phyloP scores from a whole-genome alignment of 1,139 yeast species.

The Pichia inconspicua region DNA sequence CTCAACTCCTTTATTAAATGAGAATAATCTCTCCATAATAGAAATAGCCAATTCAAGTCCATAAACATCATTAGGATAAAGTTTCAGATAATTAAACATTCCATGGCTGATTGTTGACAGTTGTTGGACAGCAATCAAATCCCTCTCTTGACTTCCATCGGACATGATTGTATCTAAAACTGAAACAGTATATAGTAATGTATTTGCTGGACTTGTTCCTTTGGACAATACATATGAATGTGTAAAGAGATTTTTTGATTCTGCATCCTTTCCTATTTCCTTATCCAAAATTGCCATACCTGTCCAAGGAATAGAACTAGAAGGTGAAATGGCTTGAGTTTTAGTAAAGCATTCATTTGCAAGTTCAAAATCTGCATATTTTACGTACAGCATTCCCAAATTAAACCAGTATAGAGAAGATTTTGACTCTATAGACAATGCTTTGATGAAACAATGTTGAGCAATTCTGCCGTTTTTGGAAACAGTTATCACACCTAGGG shows the following conservation, averaged over 20 bases:
- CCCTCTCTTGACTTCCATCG: slow-evolving; percentile 34
- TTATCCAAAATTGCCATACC: slow-evolving; percentile 73
- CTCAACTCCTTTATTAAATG: slow-evolving; percentile 46
- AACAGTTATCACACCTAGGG: slow-evolving; percentile 56
- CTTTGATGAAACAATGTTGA: slow-evolving; percentile 89
- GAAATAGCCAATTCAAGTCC: slow-evolving; percentile 55
- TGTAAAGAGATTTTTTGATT: slow-evolving; percentile 53
- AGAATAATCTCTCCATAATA: slow-evolving; percentile 65
- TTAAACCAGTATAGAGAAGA: slow-evolving; percentile 74
- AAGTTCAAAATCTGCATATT: slow-evolving; percentile 59
- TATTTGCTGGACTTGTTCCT: slow-evolving; percentile 66
- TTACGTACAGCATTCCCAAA: slow-evolving; percentile 68
- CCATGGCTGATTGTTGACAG: slow-evolving; percentile 64
- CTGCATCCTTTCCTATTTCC: slow-evolving; percentile 44
- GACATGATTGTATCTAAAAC: slow-evolving; percentile 40
- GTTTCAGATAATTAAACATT: slow-evolving; percentile 61
- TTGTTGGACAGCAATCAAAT: slow-evolving; percentile 56
- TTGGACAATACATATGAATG: slow-evolving; percentile 74
- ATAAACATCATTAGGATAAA: slow-evolving; percentile 52
- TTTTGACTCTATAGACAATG: slow-evolving; percentile 59
- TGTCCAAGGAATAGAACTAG: slow-evolving; percentile 71
- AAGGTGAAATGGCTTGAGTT: slow-evolving; percentile 80
- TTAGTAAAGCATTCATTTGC: slow-evolving; percentile 68
- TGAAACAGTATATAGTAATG: slow-evolving; percentile 61
- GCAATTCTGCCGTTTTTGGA: slow-evolving; percentile 60